A percentile compares a stretch with the other conserved stretches of the same genome.
Conservation (phyloP, 306 rosid species). For the barrel medic (Medicago truncatula) region MtrunA17r5.0-ANR NC_053044.1:39519501-39520000, state of each 20-base stretch:
- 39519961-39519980: too few species aligned
- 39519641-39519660: too few species aligned
- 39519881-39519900: neutral
- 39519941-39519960: too few species aligned
- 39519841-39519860: neutral
- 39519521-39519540: too few species aligned
- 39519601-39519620: neutral
- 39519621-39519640: neutral
- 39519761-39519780: neutral
- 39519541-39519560: too few species aligned
- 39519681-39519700: neutral
- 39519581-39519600: too few species aligned
- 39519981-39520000: too few species aligned
- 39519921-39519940: too few species aligned
- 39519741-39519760: neutral
- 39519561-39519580: too few species aligned
- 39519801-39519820: constrained; percentile 11
- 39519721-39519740: constrained; percentile 6
- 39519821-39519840: neutral
- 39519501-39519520: too few species aligned
- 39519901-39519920: neutral
- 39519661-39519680: neutral
- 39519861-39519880: neutral
- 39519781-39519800: neutral
- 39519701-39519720: constrained; percentile 1